Conservation (phyloP, 768 basidiomycete genomes). For the Auricularia sp. region DNA sequence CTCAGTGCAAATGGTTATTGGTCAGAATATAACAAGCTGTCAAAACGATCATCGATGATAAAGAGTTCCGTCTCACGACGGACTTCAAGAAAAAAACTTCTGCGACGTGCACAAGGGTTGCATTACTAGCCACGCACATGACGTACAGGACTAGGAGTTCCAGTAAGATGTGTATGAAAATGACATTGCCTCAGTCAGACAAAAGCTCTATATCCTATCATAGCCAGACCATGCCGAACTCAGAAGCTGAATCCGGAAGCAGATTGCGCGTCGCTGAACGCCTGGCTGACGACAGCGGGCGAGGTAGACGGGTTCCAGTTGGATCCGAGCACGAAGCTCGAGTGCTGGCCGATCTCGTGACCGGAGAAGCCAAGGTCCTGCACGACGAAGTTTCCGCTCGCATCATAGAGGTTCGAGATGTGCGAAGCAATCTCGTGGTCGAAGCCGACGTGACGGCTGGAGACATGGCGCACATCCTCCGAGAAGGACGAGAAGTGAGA, state of each 20-base stretch:
- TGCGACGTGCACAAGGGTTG: too few species aligned
- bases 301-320: constrained; percentile 30
- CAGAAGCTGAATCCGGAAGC: constrained; percentile 3
- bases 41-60: background rate
- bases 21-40: too few species aligned
- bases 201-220: background rate
- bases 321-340: constrained; percentile 26
- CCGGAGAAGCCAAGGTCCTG: constrained; percentile 9
- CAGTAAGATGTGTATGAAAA: too few species aligned
- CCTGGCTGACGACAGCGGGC: constrained; percentile 9
- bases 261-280: constrained; percentile 6
- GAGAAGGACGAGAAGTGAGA: constrained; percentile 32
- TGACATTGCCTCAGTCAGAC: background rate
- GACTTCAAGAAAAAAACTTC: too few species aligned
- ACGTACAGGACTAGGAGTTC: too few species aligned
- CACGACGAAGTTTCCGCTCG: background rate
- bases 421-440: constrained; percentile 29
- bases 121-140: too few species aligned
- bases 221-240: background rate
- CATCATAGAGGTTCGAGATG: constrained; percentile 21
- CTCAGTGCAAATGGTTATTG: background rate
- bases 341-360: constrained; percentile 25
- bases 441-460: constrained; percentile 30
- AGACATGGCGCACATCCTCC: constrained; percentile 31
- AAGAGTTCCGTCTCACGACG: background rate